Percentiles rank a stretch among this genome's conserved stretches.
Evolutionary conservation across 148 eudicot genomes (phyloP).

Genomic region (Fagopyrum tataricum): DNA sequence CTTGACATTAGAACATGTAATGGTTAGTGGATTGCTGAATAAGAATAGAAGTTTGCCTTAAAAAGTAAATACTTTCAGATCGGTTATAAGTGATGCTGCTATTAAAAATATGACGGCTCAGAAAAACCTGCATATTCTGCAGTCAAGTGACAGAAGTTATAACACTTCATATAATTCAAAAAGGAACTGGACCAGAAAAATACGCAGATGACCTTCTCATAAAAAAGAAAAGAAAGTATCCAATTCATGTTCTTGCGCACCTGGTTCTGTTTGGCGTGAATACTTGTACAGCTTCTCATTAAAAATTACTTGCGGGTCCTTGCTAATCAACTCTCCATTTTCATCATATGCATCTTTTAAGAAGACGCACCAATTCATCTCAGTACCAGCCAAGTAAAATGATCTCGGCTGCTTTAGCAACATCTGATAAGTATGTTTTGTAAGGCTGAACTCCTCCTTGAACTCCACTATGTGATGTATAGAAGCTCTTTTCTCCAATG

Average conservation of each 20-base stretch:
- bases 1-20: neutral
- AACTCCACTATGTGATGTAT: conserved; percentile 98
- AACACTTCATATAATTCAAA: neutral
- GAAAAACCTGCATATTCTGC: neutral
- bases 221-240: neutral
- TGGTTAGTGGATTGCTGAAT: neutral
- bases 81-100: neutral
- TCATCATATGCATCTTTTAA: conserved; percentile 73
- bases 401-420: conserved; percentile 75
- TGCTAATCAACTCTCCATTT: conserved; percentile 53
- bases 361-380: conserved; percentile 96
- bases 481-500: conserved; percentile 92
- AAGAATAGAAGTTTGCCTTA: neutral
- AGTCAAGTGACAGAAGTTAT: neutral
- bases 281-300: conserved; percentile 55
- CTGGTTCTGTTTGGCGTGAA: conserved; percentile 27
- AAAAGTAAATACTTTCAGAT: neutral
- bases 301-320: conserved; percentile 79
- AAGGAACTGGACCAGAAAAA: neutral
- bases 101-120: neutral
- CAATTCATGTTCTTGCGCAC: conserved; percentile 35
- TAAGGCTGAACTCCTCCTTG: conserved; percentile 94
- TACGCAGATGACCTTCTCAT: neutral
- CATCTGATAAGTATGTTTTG: conserved; percentile 90
- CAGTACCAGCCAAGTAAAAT: conserved; percentile 91